These are phyloP conservation scores for Pythium biforme DNA, from an alignment of 352 stramenopile species.

Conservation along the genomic window DNA sequence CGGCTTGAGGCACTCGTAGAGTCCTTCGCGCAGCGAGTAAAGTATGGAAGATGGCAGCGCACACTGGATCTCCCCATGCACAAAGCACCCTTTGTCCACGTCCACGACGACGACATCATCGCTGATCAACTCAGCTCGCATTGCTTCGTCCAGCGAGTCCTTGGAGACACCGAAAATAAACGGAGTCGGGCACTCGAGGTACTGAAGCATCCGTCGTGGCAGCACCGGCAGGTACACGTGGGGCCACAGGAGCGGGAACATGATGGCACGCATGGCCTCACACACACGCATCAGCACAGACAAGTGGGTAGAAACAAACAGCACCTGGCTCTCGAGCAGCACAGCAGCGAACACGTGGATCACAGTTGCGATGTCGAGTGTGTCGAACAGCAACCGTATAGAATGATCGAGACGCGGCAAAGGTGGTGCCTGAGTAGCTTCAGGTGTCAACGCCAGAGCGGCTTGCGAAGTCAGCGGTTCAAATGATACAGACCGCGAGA, in stretches of 20 bases:
- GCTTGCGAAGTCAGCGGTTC: conserved; percentile 53
- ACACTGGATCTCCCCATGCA: conserved; percentile 21
- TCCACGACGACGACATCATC: conserved; percentile 79
- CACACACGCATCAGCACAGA: conserved; percentile 82
- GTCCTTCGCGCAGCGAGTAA: conserved; percentile 22
- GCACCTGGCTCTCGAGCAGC: conserved; percentile 78
- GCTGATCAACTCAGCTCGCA: conserved; percentile 52
- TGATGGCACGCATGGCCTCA: conserved; percentile 77
- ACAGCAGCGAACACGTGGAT: conserved; percentile 75
- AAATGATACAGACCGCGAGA: conserved; percentile 67
- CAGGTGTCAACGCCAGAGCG: conserved; percentile 22
- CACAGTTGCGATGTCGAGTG: conserved; percentile 69
- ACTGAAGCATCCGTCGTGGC: conserved; percentile 75
- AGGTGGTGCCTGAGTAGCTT: neutral
- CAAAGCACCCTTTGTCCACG: conserved; percentile 34
- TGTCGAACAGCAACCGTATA: conserved; percentile 77
- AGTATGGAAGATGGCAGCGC: conserved; percentile 22
- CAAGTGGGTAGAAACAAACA: conserved; percentile 78
- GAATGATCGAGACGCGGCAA: conserved; percentile 69
- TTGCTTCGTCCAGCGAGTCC: conserved; percentile 52
- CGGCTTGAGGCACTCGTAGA: conserved; percentile 35
- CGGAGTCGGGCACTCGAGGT: conserved; percentile 82
- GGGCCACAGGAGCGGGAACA: conserved; percentile 85
- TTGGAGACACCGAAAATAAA: conserved; percentile 85
- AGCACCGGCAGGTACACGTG: conserved; percentile 87